Evolutionary conservation across 306 rosid species (phyloP), one percentile per base, ranked within the genome.

Genomic region (Acacia acuminata): DNA sequence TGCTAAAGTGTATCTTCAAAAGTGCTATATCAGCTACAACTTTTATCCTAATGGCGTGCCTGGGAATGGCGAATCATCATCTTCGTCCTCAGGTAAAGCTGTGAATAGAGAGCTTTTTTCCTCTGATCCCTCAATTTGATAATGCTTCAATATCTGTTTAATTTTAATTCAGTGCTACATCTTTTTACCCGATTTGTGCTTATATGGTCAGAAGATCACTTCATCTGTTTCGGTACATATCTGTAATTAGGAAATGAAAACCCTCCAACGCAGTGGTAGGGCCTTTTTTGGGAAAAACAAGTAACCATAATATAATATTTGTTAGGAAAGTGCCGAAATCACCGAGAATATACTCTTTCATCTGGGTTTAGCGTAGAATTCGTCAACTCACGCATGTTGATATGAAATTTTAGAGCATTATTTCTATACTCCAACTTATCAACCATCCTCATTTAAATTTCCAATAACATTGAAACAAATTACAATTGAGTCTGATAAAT

Each of bases 31-130:
- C 55, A 94, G 94, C 83, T 96, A 94, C 32, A 91, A 86, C 79
- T 96, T 89, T 81, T 92, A 94, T 84, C 97, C 98, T 5, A 87
- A 74, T 74, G 98, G 98, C 8, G 90, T 94, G 9, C 92, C 97
- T 19, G 65, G 65, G 65, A 58, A 11, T 20, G 56, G 43, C 69
- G 24, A 68, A 8, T 40, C 93, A 14, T 84, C 97, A 11, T 87
- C 96, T 0, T 84, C 94, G 5, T 86, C 97, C 0, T 50, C 94
- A 76, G 94, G 97, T 91, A 80, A 79, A 48, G 51, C 73, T 25
- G 25, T 16, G 15, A 43, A 12, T 12, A 19, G 66, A 12, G 63
- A 77, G 4, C 42, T 38, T 38, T 38, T 38, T 38, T 38, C 42
- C 42, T 38, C 42, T 38, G 8, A 38, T 38, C 44, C 14, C 11